Evolutionary conservation across 495 filamentous ascomycete genomes (phyloP).

Genomic region (Hypoxylon rickii): DNA sequence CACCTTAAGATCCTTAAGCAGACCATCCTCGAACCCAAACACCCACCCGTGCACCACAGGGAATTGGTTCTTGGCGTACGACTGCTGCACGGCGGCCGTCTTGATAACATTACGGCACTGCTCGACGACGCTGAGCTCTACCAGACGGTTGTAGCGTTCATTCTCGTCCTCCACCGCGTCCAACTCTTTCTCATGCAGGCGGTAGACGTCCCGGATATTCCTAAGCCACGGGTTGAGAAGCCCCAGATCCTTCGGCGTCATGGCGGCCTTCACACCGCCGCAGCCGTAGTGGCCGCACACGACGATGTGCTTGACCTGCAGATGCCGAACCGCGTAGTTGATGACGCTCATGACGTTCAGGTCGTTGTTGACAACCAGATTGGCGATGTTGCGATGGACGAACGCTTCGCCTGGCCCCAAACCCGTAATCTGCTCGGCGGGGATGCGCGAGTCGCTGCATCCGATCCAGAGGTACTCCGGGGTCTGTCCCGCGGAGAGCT

Average conservation of each 20-base stretch:
- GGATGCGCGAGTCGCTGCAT: constrained; percentile 66
- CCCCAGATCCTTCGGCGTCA: constrained; percentile 61
- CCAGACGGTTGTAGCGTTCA: constrained; percentile 57
- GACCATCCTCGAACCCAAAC: constrained; percentile 57
- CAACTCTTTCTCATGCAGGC: constrained; percentile 60
- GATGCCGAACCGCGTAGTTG: constrained; percentile 62
- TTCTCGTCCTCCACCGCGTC: constrained; percentile 52
- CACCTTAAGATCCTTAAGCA: constrained; percentile 59
- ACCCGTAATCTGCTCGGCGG: constrained; percentile 63
- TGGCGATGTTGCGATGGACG: constrained; percentile 68
- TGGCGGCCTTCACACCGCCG: constrained; percentile 66
- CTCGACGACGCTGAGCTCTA: constrained; percentile 64
- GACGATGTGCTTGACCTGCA: constrained; percentile 67
- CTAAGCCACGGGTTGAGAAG: constrained; percentile 65
- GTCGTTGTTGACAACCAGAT: constrained; percentile 62
- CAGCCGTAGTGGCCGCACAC: constrained; percentile 69
- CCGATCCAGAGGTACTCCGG: constrained; percentile 69
- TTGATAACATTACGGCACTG: constrained; percentile 64
- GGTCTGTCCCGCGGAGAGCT: constrained; percentile 56
- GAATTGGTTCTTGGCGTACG: constrained; percentile 54
- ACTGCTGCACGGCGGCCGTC: constrained; percentile 60
- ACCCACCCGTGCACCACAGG: constrained; percentile 63
- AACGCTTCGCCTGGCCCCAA: constrained; percentile 64
- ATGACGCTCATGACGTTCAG: constrained; percentile 67
- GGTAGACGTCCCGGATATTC: constrained; percentile 64